These are phyloP conservation scores for Phanerochaete carnosa DNA, from an alignment of 768 basidiomycete genomes.

Conservation along the genomic window DNA sequence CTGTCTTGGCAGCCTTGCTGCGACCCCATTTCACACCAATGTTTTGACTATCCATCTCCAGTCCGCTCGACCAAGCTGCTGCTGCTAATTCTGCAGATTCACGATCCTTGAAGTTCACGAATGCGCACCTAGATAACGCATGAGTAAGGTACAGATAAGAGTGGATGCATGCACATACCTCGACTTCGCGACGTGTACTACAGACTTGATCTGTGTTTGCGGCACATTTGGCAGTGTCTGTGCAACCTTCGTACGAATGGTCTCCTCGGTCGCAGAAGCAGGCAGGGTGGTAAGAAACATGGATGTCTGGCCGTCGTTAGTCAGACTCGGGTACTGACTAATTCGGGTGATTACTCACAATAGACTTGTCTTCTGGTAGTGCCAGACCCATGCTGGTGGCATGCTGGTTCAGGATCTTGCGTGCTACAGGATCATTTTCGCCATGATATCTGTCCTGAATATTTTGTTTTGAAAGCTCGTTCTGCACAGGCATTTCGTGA, in stretches of 20 bases:
- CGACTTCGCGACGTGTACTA: slow-evolving; percentile 83
- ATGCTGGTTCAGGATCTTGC: slow-evolving; percentile 78
- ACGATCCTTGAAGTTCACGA: slow-evolving; percentile 89
- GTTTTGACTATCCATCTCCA: slow-evolving; percentile 78
- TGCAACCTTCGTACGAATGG: slow-evolving; percentile 68
- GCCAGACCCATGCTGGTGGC: slow-evolving; percentile 81
- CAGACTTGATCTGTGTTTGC: slow-evolving; percentile 69
- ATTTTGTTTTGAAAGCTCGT: slow-evolving; percentile 86
- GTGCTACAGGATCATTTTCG: slow-evolving; percentile 88
- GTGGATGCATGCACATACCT: slow-evolving; percentile 37
- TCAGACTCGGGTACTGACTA: slow-evolving; percentile 11
- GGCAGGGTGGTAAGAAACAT: slow-evolving; percentile 83
- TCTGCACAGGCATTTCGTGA: slow-evolving; percentile 80
- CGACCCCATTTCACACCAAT: slow-evolving; percentile 88
- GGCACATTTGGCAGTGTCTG: slow-evolving; percentile 62
- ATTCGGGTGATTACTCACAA: slow-evolving; percentile 52
- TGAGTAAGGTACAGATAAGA: neutral
- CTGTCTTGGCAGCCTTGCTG: slow-evolving; percentile 41
- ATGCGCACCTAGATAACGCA: slow-evolving; percentile 67
- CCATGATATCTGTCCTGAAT: slow-evolving; percentile 95
- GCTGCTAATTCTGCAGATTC: slow-evolving; percentile 84
- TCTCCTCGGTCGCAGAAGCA: slow-evolving; percentile 63
- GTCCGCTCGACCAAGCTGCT: slow-evolving; percentile 84
- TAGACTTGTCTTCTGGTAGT: slow-evolving; percentile 82
- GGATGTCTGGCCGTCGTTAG: slow-evolving; percentile 54